Evolutionary conservation across 2,329 filamentous ascomycete species (phyloP), one percentile per base, ranked within the genome.

Genomic region (Sarocladium strictum): DNA sequence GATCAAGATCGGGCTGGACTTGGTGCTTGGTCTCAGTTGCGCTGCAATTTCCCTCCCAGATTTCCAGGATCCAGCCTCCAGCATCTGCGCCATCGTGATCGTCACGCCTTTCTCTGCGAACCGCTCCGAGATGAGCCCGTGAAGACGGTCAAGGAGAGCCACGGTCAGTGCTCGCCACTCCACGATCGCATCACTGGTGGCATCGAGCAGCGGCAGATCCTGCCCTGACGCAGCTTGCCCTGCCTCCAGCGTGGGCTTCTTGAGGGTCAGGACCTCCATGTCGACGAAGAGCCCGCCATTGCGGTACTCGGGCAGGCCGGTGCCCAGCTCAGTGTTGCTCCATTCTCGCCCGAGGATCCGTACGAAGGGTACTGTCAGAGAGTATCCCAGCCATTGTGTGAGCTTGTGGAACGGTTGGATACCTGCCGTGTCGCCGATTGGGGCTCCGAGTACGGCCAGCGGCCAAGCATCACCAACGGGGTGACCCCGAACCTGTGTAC

Each of bases 1-100:
- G 62, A 92, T 90, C 76, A 91, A 84, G 65, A 94, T 92, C 12
- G 89, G 89, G 54, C 89, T 89, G 60, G 89, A 87, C 71, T 87
- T 90, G 12, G 89, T 93, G 63, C 89, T 86, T 15, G 89, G 89
- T 55, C 89, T 77, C 43, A 81, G 85, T 55, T 90, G 84, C 66
- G 91, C 89, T 51, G 89, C 89, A 63, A 93, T 77, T 72, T 93
- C 89, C 67, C 89, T 79, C 54, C 89, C 89, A 60, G 86, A 87
- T 58, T 81, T 81, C 78, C 78, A 81, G 1, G 74, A 76, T 0
- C 78, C 78, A 4, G 77, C 77, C 55, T 81, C 78, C 1, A 81
- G 60, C 59, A 80, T 64, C 62, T 81, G 78, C 0, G 76, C 70
- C 65, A 81, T 68, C 38, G 62, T 74, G 53, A 81, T 53, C 29